Evolutionary conservation across 768 basidiomycete genomes (phyloP).

Genomic region (Cystobasidium tubakii): DNA sequence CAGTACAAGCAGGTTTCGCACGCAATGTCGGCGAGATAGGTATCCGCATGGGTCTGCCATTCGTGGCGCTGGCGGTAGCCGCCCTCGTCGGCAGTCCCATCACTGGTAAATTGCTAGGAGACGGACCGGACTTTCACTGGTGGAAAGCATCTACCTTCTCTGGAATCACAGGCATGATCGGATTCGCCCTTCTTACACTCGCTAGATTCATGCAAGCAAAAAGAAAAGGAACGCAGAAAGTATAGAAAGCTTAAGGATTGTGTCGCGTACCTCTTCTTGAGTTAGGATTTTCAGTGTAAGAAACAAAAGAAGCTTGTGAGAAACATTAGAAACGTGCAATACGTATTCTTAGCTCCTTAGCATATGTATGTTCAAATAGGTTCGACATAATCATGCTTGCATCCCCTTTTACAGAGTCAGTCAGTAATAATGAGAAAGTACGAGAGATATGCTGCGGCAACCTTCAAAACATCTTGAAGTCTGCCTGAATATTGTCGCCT

Average conservation of each 20-base stretch:
- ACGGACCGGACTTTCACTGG: constrained; percentile 21
- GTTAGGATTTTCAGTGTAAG: too few species aligned
- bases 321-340: too few species aligned
- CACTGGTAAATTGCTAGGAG: constrained; percentile 9
- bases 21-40: constrained; percentile 14
- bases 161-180: background rate
- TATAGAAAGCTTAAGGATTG: background rate
- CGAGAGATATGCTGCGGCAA: too few species aligned
- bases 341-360: too few species aligned
- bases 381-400: too few species aligned
- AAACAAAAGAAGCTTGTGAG: too few species aligned
- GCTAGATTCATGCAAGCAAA: constrained; percentile 14
- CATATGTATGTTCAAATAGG: too few species aligned
- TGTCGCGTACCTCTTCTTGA: too few species aligned
- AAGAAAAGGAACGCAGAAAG: constrained; percentile 15
- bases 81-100: constrained; percentile 20
- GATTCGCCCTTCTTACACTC: background rate
- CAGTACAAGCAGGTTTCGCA: constrained; percentile 18
- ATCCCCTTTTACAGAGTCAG: too few species aligned
- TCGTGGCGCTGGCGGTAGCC: background rate
- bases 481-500: too few species aligned
- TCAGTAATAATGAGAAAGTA: too few species aligned
- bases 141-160: constrained; percentile 26
- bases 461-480: too few species aligned
- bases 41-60: constrained; percentile 21